phyloP scores from a whole-genome alignment of 768 basidiomycete species.

The Russula sp. region DNA sequence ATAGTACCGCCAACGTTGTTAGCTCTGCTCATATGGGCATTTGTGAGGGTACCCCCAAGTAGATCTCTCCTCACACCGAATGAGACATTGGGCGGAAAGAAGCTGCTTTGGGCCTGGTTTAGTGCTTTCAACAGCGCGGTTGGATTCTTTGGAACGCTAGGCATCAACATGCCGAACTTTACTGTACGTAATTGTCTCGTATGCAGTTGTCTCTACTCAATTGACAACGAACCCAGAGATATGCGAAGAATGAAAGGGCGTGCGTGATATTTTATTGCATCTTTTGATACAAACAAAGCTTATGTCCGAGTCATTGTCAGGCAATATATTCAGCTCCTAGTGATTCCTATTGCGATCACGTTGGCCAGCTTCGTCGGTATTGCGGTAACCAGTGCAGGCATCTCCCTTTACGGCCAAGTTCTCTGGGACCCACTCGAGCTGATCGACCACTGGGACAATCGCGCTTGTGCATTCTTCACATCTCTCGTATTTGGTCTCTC shows the following conservation, averaged over 20 bases:
- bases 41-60: conserved; percentile 61
- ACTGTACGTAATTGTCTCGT: conserved; percentile 43
- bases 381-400: conserved; percentile 75
- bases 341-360: conserved; percentile 77
- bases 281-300: neutral
- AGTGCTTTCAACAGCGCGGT: conserved; percentile 71
- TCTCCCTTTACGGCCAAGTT: conserved; percentile 63
- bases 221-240: conserved; percentile 46
- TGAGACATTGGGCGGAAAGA: conserved; percentile 50
- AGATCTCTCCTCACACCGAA: conserved; percentile 56
- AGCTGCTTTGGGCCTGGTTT: conserved; percentile 73
- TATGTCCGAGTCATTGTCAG: conserved; percentile 38
- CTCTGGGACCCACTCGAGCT: conserved; percentile 75
- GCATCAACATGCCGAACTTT: conserved; percentile 85
- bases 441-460: conserved; percentile 80
- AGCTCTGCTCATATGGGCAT: conserved; percentile 37
- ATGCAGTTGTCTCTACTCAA: neutral
- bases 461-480: conserved; percentile 82
- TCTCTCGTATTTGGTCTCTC: conserved; percentile 71
- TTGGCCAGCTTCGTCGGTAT: conserved; percentile 77
- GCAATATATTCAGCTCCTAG: conserved; percentile 68
- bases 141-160: conserved; percentile 67
- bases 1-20: conserved; percentile 46
- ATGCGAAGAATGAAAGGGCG: conserved; percentile 66
- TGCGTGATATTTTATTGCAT: conserved; percentile 36